phyloP scores from a whole-genome alignment of 345 rosid genomes.

The Passiflora organensis region DNA sequence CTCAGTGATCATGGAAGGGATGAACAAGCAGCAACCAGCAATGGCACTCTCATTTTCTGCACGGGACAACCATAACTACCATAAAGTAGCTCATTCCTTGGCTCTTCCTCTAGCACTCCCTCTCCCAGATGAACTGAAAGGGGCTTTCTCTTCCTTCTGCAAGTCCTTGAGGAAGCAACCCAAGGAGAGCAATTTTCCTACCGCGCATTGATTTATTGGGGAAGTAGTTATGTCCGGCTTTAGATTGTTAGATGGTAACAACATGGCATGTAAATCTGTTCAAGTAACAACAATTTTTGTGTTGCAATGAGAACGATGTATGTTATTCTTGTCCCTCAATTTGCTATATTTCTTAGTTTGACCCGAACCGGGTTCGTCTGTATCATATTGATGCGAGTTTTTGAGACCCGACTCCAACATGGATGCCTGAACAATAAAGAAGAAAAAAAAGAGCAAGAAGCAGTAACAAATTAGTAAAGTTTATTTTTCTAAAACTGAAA shows the following conservation, averaged over 20 bases:
- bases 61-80: constrained; percentile 19
- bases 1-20: constrained; percentile 67
- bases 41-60: constrained; percentile 53
- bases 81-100: constrained; percentile 37
- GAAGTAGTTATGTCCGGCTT: neutral
- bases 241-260: constrained; percentile 8
- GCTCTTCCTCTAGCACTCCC: constrained; percentile 49
- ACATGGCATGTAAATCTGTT: constrained; percentile 4
- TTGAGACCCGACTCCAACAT: no score
- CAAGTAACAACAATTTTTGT: no score
- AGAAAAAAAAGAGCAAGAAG: no score
- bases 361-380: no score
- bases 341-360: no score
- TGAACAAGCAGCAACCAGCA: constrained; percentile 77
- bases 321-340: no score
- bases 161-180: constrained; percentile 45
- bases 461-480: no score
- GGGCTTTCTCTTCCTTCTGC: constrained; percentile 65
- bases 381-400: no score
- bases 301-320: no score
- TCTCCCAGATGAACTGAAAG: constrained; percentile 60
- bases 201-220: constrained; percentile 17
- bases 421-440: no score
- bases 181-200: constrained; percentile 24
- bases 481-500: no score